phyloP scores from a whole-genome alignment of 2,329 filamentous ascomycete genomes.

The Teratosphaeria viscida region DNA sequence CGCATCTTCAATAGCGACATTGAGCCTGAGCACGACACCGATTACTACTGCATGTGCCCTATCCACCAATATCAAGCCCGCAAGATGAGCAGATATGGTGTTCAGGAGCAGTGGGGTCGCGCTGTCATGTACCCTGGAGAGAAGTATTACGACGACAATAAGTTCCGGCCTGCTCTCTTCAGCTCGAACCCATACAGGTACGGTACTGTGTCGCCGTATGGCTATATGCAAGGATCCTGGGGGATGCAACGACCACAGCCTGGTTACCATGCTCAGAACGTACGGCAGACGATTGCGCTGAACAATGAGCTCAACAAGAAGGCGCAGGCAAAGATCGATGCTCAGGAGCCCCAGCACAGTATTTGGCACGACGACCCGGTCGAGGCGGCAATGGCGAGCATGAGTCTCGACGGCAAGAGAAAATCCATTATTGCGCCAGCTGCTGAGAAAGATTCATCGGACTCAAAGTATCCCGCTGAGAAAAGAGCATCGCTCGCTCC shows the following conservation, averaged over 20 bases:
- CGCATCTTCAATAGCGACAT: conserved; percentile 38
- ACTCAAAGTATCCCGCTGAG: conserved; percentile 2
- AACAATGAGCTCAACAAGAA: conserved; percentile 29
- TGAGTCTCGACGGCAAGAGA: conserved; percentile 10
- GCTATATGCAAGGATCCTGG: conserved; percentile 14
- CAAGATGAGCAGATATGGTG: conserved; percentile 28
- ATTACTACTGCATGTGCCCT: conserved; percentile 30
- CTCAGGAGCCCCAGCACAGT: conserved; percentile 26
- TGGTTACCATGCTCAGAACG: conserved; percentile 22
- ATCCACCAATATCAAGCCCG: conserved; percentile 31
- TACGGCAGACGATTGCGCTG: conserved; percentile 28
- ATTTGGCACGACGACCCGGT: conserved; percentile 30
- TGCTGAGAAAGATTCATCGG: not conserved
- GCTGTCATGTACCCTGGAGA: conserved; percentile 40
- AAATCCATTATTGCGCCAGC: not conserved
- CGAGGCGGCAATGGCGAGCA: conserved; percentile 21
- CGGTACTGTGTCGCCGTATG: conserved; percentile 27
- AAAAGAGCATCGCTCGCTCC: conserved; percentile 4
- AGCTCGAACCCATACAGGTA: conserved; percentile 28
- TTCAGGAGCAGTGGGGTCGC: conserved; percentile 34
- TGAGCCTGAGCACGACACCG: conserved; percentile 37
- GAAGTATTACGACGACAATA: conserved; percentile 25
- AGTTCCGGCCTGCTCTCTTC: conserved; percentile 13
- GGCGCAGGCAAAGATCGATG: conserved; percentile 27
- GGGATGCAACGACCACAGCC: conserved; percentile 20